These are phyloP conservation scores for Eucalyptus lansdowneana DNA, from an alignment of 345 rosid species.

Conservation along the genomic window DNA sequence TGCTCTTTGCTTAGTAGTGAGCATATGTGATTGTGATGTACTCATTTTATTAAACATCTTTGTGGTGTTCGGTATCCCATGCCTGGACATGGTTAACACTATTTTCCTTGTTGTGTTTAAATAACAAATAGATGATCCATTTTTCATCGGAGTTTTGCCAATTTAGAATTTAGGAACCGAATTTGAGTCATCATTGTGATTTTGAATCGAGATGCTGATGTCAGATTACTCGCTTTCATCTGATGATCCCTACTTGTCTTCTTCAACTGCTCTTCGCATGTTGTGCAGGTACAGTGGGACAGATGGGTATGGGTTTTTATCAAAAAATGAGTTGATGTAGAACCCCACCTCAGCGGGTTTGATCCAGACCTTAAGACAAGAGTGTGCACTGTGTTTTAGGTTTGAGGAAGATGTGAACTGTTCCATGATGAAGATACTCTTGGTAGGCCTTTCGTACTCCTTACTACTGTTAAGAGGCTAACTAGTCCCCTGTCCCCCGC, in stretches of 20 bases:
- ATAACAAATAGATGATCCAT: neutral
- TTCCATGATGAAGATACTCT: neutral
- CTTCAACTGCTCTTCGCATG: neutral
- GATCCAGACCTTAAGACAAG: neutral
- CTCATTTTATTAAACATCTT: neutral
- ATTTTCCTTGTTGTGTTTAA: neutral
- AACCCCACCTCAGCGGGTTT: neutral
- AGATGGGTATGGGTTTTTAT: neutral
- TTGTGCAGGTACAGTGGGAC: neutral
- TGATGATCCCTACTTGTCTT: neutral
- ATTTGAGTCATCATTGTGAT: neutral
- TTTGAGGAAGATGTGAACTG: neutral
- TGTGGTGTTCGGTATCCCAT: neutral
- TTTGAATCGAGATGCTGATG: neutral
- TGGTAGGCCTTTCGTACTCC: neutral
- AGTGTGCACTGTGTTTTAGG: neutral
- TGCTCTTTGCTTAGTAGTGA: neutral
- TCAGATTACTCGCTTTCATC: neutral
- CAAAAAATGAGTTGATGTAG: neutral
- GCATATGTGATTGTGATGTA: neutral
- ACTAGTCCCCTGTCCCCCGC: neutral
- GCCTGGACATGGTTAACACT: neutral
- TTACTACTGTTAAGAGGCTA: neutral
- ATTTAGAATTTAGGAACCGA: neutral
- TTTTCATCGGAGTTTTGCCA: neutral